These are phyloP conservation scores for Sapria himalayana DNA, from an alignment of 345 rosid species.

Conservation along the genomic window DNA sequence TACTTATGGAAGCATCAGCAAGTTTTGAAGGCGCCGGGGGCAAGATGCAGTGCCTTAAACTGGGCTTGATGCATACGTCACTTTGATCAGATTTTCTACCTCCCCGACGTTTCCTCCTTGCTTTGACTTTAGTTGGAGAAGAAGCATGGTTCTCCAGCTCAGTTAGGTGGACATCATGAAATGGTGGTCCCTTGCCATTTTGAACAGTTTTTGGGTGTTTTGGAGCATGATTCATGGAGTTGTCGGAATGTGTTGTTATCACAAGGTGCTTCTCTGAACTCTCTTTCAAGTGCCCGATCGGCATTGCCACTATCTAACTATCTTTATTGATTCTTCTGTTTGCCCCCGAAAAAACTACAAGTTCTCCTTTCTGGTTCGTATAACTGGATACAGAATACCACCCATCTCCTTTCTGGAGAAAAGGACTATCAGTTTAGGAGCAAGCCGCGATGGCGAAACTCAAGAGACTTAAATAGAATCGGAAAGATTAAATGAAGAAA, in stretches of 20 bases:
- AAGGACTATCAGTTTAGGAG: no score
- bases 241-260: constrained; percentile 43
- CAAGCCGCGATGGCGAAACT: no score
- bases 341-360: no score
- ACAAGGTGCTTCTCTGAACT: constrained; percentile 50
- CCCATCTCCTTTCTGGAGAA: no score
- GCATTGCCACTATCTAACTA: constrained; percentile 39
- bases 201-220: constrained; percentile 40
- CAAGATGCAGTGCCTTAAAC: constrained; percentile 78
- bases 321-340: no score
- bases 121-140: constrained; percentile 41
- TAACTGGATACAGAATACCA: no score
- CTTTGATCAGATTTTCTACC: constrained; percentile 86
- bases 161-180: constrained; percentile 16
- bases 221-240: constrained; percentile 27
- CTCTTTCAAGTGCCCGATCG: constrained; percentile 79
- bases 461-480: no score
- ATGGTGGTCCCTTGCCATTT: constrained; percentile 52
- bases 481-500: no score
- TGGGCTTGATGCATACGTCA: constrained; percentile 68
- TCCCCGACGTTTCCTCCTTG: constrained; percentile 86
- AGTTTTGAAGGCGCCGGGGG: constrained; percentile 31
- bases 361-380: no score
- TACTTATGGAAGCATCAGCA: constrained; percentile 12
- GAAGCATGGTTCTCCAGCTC: constrained; percentile 34